Base-by-base conservation (phyloP, 2,329 filamentous ascomycete species). In the Pseudogymnoascus sp. region DNA sequence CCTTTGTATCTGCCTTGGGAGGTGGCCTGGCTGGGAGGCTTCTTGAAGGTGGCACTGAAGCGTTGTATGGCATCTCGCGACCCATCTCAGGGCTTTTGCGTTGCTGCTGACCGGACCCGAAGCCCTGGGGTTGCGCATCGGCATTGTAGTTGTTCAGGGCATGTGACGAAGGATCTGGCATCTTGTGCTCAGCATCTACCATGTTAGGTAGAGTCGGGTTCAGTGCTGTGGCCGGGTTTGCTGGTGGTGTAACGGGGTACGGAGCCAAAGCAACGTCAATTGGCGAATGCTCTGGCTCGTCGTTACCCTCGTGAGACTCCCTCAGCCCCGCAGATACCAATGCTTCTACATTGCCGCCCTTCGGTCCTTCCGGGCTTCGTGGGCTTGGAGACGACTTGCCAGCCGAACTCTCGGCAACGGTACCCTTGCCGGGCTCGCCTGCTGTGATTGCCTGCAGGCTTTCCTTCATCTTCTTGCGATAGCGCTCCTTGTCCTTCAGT, bases 401-500 rank as follows among this genome's bases (percentile, higher is more conserved):
- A 8, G 59, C 59, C 37, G 59, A 37, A 29, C 14, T 37, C 13
- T 40, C 37, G 19, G 19, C 33, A 13, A 29, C 59, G n/a, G 33
- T 14, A 2, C 31, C 13, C 26, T 40, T 44, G n/a, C 38, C 31
- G 38, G 33, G 31, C 56, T 60, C 31, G 16, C 26, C 60, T 4
- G 60, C 38, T n/a, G 72, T 69, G 21, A 70, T 47, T 29, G 69
- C 68, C 70, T 80, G 74, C 70, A 86, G 74, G 7, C 84, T 75
- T 63, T 97, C 93, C 75, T 96, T 96, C 47, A 96, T 74, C 75
- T 95, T 96, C 75, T 88, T 93, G 70, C 90, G 86, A 73, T 97
- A 97, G 70, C 89, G 88, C 68, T 97, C 93, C 76, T 97, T 97
- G 69, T 97, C 95, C 73, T 96, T 96, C 67, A 96, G 76, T 1